A percentile compares a stretch with the other conserved stretches of the same genome.
Conservation (phyloP, 176 grass and related monocot genomes). For the Carex kokanica region DNA sequence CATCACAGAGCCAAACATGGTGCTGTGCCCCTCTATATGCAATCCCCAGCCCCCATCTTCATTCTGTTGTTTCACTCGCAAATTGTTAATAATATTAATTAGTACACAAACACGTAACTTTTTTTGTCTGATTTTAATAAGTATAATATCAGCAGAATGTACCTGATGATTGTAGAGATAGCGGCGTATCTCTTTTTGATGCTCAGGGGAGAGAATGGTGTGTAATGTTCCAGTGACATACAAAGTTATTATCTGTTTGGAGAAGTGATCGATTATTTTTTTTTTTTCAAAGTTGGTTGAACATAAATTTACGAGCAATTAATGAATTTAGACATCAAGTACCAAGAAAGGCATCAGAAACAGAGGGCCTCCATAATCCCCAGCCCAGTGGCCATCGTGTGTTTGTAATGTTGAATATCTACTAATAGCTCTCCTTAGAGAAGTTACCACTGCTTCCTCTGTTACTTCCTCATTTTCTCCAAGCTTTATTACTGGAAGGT, state of each 20-base stretch:
- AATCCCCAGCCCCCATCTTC: slow-evolving; percentile 93
- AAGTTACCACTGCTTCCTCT: slow-evolving; percentile 10
- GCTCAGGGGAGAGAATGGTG: slow-evolving; percentile 16
- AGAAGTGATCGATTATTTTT: not conserved
- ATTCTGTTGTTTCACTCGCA: slow-evolving; percentile 38
- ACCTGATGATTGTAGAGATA: slow-evolving; percentile 37
- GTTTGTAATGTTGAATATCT: slow-evolving; percentile 43
- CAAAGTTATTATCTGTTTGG: slow-evolving; percentile 21
- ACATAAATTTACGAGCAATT: not conserved
- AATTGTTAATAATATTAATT: not conserved
- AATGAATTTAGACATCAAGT: not conserved
- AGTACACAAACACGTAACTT: too few relatives aligned
- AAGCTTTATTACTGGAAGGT: slow-evolving; percentile 18
- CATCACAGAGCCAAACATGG: slow-evolving; percentile 88
- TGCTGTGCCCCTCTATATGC: slow-evolving; percentile 84
- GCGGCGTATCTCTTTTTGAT: slow-evolving; percentile 26
- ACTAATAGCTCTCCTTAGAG: slow-evolving; percentile 32
- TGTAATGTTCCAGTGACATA: slow-evolving; percentile 29
- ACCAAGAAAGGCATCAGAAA: slow-evolving; percentile 60
- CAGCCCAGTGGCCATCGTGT: slow-evolving; percentile 47
- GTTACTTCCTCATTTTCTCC: slow-evolving; percentile 24
- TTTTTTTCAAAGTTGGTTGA: not conserved
- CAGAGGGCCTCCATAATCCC: slow-evolving; percentile 49
- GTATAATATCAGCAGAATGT: not conserved
- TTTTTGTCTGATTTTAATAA: not conserved